These are phyloP conservation scores for Boechera stricta DNA, from an alignment of 345 rosid genomes.

Conservation along the genomic window DNA sequence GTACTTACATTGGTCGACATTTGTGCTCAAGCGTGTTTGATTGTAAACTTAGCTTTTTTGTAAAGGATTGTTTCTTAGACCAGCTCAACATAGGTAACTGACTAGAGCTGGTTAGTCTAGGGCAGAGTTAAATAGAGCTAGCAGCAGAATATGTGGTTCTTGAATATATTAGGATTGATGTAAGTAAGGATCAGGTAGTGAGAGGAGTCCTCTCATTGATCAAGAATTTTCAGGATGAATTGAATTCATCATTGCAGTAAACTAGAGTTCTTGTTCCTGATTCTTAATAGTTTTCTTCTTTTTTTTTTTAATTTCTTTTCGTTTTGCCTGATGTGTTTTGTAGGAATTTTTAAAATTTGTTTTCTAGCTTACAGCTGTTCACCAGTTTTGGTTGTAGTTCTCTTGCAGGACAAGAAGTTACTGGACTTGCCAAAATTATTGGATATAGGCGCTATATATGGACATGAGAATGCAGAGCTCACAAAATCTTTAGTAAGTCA, in stretches of 20 bases:
- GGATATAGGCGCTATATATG: conserved; percentile 90
- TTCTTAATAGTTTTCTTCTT: neutral
- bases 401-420: conserved; percentile 90
- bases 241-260: conserved; percentile 20
- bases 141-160: conserved; percentile 23
- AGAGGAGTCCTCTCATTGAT: neutral
- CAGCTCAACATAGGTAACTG: neutral
- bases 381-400: conserved; percentile 62
- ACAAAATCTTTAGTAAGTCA: conserved; percentile 71
- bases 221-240: conserved; percentile 15
- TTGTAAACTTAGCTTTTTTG: neutral
- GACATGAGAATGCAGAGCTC: conserved; percentile 90
- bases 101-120: neutral
- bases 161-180: conserved; percentile 3
- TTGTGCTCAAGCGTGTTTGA: conserved; percentile 1
- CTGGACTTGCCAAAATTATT: conserved; percentile 93
- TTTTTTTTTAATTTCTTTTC: neutral
- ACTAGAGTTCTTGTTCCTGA: neutral
- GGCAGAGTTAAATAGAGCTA: neutral
- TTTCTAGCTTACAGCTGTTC: conserved; percentile 48
- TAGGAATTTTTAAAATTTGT: conserved; percentile 1
- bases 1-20: neutral
- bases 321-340: conserved; percentile 6
- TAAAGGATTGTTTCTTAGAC: conserved; percentile 1
- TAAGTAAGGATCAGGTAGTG: neutral